Percentiles rank a stretch among this genome's conserved stretches.
phyloP scores from a whole-genome alignment of 495 filamentous ascomycete species.

The Lasiosphaeria ovina region DNA sequence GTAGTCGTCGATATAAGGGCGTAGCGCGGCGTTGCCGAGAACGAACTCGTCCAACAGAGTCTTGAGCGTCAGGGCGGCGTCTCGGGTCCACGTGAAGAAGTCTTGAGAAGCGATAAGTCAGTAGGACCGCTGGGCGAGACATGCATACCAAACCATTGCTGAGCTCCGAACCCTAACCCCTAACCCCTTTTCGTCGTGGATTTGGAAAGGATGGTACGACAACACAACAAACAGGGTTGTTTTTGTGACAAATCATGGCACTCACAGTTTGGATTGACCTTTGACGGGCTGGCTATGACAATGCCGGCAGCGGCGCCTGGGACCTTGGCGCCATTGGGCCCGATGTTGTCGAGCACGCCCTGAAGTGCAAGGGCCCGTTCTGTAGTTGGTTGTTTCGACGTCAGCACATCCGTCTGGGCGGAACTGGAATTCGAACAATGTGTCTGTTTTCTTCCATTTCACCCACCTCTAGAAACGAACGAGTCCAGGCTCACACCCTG shows the following conservation, averaged over 20 bases:
- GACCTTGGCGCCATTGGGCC: slow-evolving; percentile 47
- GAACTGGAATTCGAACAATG: no score
- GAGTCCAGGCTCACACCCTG: slow-evolving; percentile 34
- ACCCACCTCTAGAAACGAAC: slow-evolving; percentile 47
- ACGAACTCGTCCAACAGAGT: slow-evolving; percentile 57
- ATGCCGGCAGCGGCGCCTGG: slow-evolving; percentile 47
- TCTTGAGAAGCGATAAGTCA: slow-evolving; percentile 24
- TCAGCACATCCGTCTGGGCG: no score
- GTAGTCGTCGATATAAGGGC: slow-evolving; percentile 54
- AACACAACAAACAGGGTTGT: not conserved
- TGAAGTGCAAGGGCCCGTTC: slow-evolving; percentile 50
- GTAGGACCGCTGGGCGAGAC: no score
- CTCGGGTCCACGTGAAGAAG: slow-evolving; percentile 66
- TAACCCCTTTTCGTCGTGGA: not conserved
- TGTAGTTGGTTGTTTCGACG: slow-evolving; percentile 1
- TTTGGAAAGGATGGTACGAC: not conserved
- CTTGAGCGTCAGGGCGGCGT: slow-evolving; percentile 61
- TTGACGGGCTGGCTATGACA: slow-evolving; percentile 61
- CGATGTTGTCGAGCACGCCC: slow-evolving; percentile 58
- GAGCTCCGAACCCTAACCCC: not conserved
- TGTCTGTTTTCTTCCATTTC: not conserved
- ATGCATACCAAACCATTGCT: no score
- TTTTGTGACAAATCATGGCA: not conserved
- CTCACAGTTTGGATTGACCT: slow-evolving; percentile 53
- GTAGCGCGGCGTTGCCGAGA: slow-evolving; percentile 46